Evolutionary conservation across 2,329 filamentous ascomycete species (phyloP).

Genomic region (Fonsecaea monophora): DNA sequence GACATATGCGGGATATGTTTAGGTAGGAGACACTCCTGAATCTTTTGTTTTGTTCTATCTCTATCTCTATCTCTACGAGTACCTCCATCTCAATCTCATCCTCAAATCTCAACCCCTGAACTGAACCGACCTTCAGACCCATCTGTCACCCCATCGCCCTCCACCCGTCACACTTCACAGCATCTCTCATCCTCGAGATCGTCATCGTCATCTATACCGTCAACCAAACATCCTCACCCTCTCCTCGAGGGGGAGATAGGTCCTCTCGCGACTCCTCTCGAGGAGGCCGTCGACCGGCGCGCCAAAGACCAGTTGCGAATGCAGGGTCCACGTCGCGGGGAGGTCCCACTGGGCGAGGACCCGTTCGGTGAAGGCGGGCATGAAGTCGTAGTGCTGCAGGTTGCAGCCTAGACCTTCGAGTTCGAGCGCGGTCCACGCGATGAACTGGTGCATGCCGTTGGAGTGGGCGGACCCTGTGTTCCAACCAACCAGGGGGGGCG

Average conservation of each 20-base stretch:
- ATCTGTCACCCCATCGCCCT: no score
- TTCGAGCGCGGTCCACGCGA: conserved; percentile 79
- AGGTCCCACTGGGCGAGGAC: conserved; percentile 80
- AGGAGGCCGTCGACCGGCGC: conserved; percentile 18
- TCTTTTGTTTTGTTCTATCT: no score
- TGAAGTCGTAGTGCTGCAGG: conserved; percentile 90
- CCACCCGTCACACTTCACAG: no score
- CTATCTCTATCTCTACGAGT: no score
- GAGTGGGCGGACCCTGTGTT: conserved; percentile 62
- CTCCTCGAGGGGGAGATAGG: conserved; percentile 24
- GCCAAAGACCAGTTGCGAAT: conserved; percentile 85
- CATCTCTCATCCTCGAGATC: no score
- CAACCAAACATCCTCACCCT: conserved; percentile 24
- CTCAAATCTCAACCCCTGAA: no score
- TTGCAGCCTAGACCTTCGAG: conserved; percentile 84
- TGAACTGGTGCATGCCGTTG: conserved; percentile 73
- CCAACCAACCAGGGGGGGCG: no score
- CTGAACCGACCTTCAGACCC: no score
- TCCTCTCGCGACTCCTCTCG: conserved; percentile 19
- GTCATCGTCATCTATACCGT: no score
- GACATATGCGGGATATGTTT: no score
- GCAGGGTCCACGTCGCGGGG: conserved; percentile 74
- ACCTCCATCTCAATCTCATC: no score
- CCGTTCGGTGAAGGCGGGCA: conserved; percentile 61
- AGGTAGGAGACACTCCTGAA: no score